Evolutionary conservation across 2,329 filamentous ascomycete genomes (phyloP), one percentile per base, ranked within the genome.

Genomic region (Fusarium guadeloupense): DNA sequence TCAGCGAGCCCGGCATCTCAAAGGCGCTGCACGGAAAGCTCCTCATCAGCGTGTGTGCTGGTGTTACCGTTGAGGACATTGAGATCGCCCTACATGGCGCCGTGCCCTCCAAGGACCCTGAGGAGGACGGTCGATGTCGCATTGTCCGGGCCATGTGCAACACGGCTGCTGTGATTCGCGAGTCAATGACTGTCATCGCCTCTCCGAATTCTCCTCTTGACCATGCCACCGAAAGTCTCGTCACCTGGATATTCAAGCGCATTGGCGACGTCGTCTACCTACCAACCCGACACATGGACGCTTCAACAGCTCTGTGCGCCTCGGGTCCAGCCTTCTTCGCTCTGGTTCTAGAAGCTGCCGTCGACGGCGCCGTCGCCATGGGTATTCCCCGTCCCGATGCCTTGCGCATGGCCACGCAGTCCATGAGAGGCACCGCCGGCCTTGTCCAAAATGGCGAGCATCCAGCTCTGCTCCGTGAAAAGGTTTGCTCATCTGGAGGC

Each of bases 121-220:
- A 77, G 6, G 73, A 77, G 50, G 79, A 80, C 50, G 79, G 80
- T 23, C 77, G 80, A 33, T 90, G 85, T 75, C 80, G 84, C 35
- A 82, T 95, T 38, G 88, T 96, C 5, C 83, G 92, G 26, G 91
- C 89, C 49, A 92, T 96, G 85, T 92, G 92, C 67, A 96, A 96
- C 78, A 93, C 90, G 0, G 91, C 92, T 10, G 88, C 88, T 21
- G 83, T 91, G 42, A 89, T 96, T 54, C 80, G 91, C 40, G 89
- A 96, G 75, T 88, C 85, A 66, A 95, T 95, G 90, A 94, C 89
- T 5, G 87, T 95, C 48, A 89, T 96, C 65, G 87, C 86, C 41
- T 86, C 83, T 39, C 80, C 83, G 7, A 80, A 78, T 9, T 85
- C 87, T 9, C 82, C 87, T 4, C 78, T 91, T 13, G 79, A 83